phyloP scores from a whole-genome alignment of 2,329 filamentous ascomycete species.

The Scedosporium dehoogii region DNA sequence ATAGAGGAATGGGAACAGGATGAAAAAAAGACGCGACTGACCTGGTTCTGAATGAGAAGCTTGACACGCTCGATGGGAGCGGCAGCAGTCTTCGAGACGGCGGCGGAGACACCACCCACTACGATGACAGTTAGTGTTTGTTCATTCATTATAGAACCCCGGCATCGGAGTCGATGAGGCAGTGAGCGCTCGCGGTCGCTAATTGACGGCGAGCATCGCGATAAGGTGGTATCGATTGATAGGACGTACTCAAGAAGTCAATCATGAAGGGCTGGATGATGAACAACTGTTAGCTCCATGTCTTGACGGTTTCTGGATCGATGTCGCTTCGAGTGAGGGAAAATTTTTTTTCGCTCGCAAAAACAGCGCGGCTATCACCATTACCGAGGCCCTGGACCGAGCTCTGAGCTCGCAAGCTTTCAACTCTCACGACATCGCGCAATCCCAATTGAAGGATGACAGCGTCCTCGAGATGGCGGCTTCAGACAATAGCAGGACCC shows the following conservation, averaged over 20 bases:
- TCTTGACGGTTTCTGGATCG: not conserved
- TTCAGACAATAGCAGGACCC: not conserved
- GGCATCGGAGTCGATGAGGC: not conserved
- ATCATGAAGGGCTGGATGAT: conserved; percentile 73
- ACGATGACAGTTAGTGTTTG: conserved; percentile 19
- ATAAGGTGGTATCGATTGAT: conserved; percentile 10
- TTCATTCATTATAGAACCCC: not conserved
- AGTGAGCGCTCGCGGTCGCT: not conserved
- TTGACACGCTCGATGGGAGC: conserved; percentile 99
- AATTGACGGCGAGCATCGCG: not conserved
- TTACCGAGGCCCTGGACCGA: not conserved
- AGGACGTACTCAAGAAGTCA: conserved; percentile 94
- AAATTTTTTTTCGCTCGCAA: not conserved
- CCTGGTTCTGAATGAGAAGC: conserved; percentile 99
- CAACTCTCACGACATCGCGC: not conserved
- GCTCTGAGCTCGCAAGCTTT: not conserved
- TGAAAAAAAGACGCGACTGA: conserved; percentile 37
- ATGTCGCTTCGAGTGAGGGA: not conserved
- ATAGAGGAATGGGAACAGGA: too few species aligned
- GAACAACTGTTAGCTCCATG: conserved; percentile 23
- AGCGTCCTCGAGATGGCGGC: not conserved
- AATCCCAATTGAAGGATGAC: not conserved
- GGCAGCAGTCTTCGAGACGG: conserved; percentile 99
- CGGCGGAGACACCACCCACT: conserved; percentile 99
- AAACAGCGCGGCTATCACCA: not conserved